Base-by-base conservation (phyloP, 345 rosid genomes). In the Acer negundo region DNA sequence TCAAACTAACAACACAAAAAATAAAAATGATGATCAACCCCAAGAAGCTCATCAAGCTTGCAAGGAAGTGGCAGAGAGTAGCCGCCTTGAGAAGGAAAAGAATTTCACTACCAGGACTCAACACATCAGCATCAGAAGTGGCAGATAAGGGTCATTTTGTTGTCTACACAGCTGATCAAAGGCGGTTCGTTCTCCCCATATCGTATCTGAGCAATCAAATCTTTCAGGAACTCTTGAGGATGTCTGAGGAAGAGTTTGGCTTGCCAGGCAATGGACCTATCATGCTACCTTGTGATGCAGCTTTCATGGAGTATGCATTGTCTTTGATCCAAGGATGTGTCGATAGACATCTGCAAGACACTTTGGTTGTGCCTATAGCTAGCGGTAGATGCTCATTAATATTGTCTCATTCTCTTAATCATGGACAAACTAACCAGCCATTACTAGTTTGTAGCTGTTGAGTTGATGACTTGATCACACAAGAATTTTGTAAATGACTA, bases 161-260 rank as follows among this genome's bases (percentile, higher is more conserved):
- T 59, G 81, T 80, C 15, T 87, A 85, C 80, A 87, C 86, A 2
- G 15, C 80, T 0, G 80, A 81, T 62, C 38, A 59, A 58, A 35
- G 17, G 4, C 64, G 75, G 6, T 77, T 72, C 24, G 63, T 49
- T 56, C 3, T 77, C 7, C 80, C 80, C 23, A 24, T 73, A 1
- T 51, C 61, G 53, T 81, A 82, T 59, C 78, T 85, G 0, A 77
- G 69, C 44, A 77, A 76, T 61, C 53, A 58, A 6, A n/a, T 84
- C 28, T 49, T 86, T 53, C 75, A 75, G 74, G 84, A 86, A 44
- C 81, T 87, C 46, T 63, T 85, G 64, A 82, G 47, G 23, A 80
- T 85, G 12, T 77, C 86, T 8, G 89, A 79, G 76, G 85, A 87
- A 76, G 88, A 78, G 42, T 82, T 81, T 26, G 82, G 88, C 1